These are phyloP conservation scores for Metschnikowia bowlesiae DNA, from an alignment of 805 yeast genomes.

Conservation along the genomic window DNA sequence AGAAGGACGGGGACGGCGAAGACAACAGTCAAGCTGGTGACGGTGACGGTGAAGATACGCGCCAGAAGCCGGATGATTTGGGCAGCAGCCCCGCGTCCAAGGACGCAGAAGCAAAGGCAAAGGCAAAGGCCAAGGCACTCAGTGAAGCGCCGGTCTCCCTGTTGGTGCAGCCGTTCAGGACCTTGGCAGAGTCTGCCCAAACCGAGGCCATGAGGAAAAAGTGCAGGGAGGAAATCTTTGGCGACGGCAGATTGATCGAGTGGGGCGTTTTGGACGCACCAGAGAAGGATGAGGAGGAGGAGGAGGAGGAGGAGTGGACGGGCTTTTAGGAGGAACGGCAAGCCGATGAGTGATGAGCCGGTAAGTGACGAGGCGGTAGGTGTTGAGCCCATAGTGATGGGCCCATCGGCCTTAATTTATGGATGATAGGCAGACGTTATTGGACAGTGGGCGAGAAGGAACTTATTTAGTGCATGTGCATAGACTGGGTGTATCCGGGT, in stretches of 20 bases:
- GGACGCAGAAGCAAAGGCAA: slow-evolving; percentile 16
- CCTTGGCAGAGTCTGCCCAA: slow-evolving; percentile 43
- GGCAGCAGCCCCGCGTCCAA: slow-evolving; percentile 11
- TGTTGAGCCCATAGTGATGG: no score
- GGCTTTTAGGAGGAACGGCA: slow-evolving; percentile 8
- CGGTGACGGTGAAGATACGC: slow-evolving; percentile 21
- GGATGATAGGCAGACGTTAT: no score
- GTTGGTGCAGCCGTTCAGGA: slow-evolving; percentile 58
- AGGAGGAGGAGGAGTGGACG: slow-evolving; percentile 22
- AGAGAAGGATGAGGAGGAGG: slow-evolving; percentile 17
- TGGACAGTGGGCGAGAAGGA: no score
- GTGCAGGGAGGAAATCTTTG: slow-evolving; percentile 60
- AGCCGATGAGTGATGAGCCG: no score
- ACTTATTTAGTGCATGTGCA: slow-evolving; percentile 1
- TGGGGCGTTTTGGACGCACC: slow-evolving; percentile 55
- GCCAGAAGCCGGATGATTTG: not conserved
- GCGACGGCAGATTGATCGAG: slow-evolving; percentile 54
- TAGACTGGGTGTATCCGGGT: not conserved
- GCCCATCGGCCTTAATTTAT: no score
- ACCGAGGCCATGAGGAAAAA: slow-evolving; percentile 63
- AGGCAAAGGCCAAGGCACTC: slow-evolving; percentile 28
- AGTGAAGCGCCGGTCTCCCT: slow-evolving; percentile 47
- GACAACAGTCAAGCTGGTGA: slow-evolving; percentile 28
- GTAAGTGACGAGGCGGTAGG: no score
- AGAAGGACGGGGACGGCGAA: slow-evolving; percentile 19